These are phyloP conservation scores for Porphyrellus sp. DNA, from an alignment of 1,284 basidiomycete species.

Conservation along the genomic window DNA sequence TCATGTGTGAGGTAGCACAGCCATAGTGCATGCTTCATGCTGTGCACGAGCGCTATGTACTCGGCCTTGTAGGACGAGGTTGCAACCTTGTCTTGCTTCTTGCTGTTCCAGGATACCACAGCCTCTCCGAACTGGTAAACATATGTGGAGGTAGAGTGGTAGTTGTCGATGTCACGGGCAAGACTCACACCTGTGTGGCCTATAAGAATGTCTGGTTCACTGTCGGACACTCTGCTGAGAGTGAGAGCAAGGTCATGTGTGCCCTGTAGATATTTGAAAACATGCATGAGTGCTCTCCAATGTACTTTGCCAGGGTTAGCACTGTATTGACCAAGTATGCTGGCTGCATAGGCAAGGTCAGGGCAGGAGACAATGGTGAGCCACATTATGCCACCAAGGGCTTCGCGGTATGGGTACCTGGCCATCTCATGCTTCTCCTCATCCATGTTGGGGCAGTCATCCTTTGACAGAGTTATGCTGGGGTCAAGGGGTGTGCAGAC, in stretches of 20 bases:
- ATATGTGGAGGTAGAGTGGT: constrained; percentile 2
- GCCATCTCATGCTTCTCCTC: too few species aligned
- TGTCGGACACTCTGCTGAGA: neutral
- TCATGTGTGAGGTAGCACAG: too few species aligned
- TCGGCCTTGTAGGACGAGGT: constrained; percentile 3
- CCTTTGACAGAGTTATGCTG: too few species aligned
- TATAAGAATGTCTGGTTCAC: neutral
- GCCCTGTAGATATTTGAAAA: neutral
- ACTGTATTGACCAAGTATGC: neutral
- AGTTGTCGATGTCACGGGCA: neutral
- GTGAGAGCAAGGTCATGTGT: neutral
- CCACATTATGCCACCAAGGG: neutral
- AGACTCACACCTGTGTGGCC: neutral
- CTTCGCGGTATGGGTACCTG: neutral
- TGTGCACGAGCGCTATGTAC: too few species aligned
- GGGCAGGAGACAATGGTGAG: neutral
- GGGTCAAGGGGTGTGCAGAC: too few species aligned
- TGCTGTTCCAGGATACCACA: constrained; percentile 8
- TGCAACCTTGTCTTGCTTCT: constrained; percentile 4
- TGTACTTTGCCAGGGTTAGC: neutral
- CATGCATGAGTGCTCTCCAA: neutral
- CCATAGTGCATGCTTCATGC: too few species aligned
- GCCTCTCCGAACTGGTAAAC: neutral
- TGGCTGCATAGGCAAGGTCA: neutral
- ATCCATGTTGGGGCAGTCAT: too few species aligned